phyloP scores from a whole-genome alignment of 2,329 filamentous ascomycete species.

The Stenocarpella maydis region DNA sequence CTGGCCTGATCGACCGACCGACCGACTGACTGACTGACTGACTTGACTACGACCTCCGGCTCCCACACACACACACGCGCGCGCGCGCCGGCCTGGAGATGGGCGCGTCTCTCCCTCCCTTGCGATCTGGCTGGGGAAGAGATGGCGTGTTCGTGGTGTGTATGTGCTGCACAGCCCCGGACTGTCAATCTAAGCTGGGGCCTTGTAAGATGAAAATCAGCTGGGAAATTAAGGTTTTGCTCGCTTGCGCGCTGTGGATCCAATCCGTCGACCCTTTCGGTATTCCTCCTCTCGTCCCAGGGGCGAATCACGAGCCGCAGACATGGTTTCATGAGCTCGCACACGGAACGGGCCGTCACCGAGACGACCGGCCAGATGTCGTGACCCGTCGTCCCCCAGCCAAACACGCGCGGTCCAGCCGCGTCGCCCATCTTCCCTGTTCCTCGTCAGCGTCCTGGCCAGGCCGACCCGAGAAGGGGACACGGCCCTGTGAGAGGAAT shows the following conservation, averaged over 20 bases:
- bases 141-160: not conserved
- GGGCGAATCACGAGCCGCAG: constrained; percentile 9
- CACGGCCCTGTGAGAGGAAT: not conserved
- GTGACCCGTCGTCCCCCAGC: not conserved
- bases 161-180: not conserved
- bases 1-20: constrained; percentile 9
- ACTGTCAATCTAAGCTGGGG: too few relatives aligned
- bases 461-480: not conserved
- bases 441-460: not conserved
- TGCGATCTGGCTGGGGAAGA: not conserved
- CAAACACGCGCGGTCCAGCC: not conserved
- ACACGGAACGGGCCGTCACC: constrained; percentile 27
- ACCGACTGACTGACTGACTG: too few relatives aligned
- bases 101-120: not conserved
- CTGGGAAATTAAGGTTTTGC: constrained; percentile 11
- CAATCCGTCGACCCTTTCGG: not conserved
- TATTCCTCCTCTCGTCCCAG: not conserved
- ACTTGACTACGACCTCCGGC: too few relatives aligned
- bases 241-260: not conserved
- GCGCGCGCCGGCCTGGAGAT: too few relatives aligned
- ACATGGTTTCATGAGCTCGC: constrained; percentile 25
- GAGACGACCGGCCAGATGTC: constrained; percentile 16
- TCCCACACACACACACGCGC: too few relatives aligned
- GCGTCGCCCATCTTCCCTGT: constrained; percentile 3
- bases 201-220: too few relatives aligned